phyloP scores from a whole-genome alignment of 2,329 filamentous ascomycete species.

The Fusarium citri region DNA sequence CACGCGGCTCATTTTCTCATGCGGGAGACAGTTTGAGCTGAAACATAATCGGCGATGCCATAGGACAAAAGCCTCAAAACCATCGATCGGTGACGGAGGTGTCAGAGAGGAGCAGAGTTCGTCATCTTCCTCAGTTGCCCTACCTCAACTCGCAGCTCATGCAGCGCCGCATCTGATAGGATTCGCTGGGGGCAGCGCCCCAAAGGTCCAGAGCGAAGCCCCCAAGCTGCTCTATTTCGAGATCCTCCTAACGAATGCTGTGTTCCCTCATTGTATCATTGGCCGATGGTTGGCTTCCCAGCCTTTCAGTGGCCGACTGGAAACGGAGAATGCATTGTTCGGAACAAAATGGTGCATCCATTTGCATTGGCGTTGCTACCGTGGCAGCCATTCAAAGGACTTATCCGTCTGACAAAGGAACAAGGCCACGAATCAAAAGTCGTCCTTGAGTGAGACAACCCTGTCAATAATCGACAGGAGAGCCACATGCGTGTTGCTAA shows the following conservation, averaged over 20 bases:
- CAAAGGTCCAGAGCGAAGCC: conserved; percentile 24
- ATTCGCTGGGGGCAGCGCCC: conserved; percentile 30
- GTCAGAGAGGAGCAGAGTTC: conserved; percentile 26
- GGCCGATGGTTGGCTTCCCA: conserved; percentile 21
- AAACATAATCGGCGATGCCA: conserved; percentile 23
- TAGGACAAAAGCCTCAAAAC: conserved; percentile 21
- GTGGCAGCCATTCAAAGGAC: conserved; percentile 38
- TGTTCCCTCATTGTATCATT: conserved; percentile 27
- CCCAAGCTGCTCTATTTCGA: conserved; percentile 34
- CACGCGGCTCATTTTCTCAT: conserved; percentile 20
- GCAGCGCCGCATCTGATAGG: conserved; percentile 23
- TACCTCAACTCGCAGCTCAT: conserved; percentile 20
- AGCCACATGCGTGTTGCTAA: conserved; percentile 24
- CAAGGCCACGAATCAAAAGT: conserved; percentile 44
- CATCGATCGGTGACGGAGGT: conserved; percentile 35
- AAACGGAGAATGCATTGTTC: conserved; percentile 26
- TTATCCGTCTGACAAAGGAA: conserved; percentile 24
- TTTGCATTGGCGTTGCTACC: conserved; percentile 41
- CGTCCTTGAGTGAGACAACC: conserved; percentile 9
- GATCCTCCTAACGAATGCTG: conserved; percentile 13
- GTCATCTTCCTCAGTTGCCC: conserved; percentile 20
- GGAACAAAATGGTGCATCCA: conserved; percentile 36
- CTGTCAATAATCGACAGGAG: conserved; percentile 26
- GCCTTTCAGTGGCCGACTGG: conserved; percentile 31
- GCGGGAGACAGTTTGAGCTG: conserved; percentile 20